These are phyloP conservation scores for Allium fistulosum DNA, from an alignment of 106 monocot species.

Conservation along the genomic window DNA sequence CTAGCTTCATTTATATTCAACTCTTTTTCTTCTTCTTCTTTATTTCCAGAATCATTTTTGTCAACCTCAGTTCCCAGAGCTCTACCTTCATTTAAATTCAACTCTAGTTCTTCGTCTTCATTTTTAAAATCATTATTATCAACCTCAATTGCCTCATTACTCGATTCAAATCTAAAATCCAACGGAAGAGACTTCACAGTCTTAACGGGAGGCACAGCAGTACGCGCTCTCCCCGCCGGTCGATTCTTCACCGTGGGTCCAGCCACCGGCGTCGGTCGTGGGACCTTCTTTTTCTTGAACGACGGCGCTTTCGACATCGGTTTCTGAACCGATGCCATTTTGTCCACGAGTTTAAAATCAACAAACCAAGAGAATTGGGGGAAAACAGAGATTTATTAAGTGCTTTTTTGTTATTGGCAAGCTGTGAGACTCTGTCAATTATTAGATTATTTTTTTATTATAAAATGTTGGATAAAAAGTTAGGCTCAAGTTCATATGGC, in stretches of 20 bases:
- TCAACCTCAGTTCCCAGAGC: slow-evolving; percentile 2
- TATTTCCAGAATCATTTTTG: slow-evolving; percentile 5
- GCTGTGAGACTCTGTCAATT: too few species aligned
- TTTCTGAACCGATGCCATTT: slow-evolving; percentile 14
- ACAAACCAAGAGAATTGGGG: too few species aligned
- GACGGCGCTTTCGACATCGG: background rate
- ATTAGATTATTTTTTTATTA: too few species aligned
- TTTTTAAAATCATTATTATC: background rate
- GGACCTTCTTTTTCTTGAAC: background rate
- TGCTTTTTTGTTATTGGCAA: too few species aligned
- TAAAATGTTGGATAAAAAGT: too few species aligned
- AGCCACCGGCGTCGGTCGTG: background rate
- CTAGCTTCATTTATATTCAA: background rate
- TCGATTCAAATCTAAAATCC: slow-evolving; percentile 18
- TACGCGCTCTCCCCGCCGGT: slow-evolving; percentile 8
- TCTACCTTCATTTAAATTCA: background rate
- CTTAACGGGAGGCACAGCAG: slow-evolving; percentile 9
- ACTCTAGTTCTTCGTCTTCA: background rate
- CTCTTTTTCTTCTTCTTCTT: background rate
- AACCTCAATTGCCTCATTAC: slow-evolving; percentile 3
- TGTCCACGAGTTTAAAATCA: background rate
- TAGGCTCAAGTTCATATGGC: too few species aligned
- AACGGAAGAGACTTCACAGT: slow-evolving; percentile 17
- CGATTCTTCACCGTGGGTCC: background rate
- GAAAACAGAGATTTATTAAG: too few species aligned